phyloP scores from a whole-genome alignment of 2,329 filamentous ascomycete genomes.

The Fusarium sterilihyphosum region DNA sequence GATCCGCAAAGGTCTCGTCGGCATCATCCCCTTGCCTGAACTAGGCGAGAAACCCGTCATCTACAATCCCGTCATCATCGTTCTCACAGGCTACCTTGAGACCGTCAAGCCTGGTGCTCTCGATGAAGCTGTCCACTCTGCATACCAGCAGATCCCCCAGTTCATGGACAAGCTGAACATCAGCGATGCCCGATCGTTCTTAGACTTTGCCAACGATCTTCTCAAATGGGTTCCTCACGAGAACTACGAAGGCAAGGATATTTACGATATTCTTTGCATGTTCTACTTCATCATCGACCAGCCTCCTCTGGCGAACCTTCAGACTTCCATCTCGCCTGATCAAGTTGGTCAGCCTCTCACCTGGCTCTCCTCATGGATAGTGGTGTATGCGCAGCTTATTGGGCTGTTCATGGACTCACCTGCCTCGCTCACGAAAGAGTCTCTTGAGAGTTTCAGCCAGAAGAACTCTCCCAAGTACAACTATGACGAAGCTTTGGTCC shows the following conservation, averaged over 20 bases:
- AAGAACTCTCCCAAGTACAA: constrained; percentile 4
- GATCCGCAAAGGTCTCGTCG: background rate
- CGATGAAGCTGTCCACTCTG: background rate
- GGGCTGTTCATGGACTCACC: constrained; percentile 11
- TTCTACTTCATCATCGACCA: constrained; percentile 14
- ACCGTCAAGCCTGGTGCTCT: background rate
- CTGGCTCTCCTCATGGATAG: constrained; percentile 13
- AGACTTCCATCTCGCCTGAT: background rate
- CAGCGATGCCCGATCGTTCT: background rate
- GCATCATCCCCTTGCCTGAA: background rate
- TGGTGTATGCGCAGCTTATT: constrained; percentile 7
- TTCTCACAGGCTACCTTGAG: constrained; percentile 1
- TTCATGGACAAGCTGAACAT: constrained; percentile 17
- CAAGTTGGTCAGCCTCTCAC: background rate
- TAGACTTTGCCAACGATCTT: constrained; percentile 12
- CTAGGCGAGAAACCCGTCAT: background rate
- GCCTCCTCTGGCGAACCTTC: background rate
- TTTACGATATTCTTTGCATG: constrained; percentile 3
- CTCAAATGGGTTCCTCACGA: constrained; percentile 10
- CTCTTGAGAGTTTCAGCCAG: background rate
- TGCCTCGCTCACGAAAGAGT: background rate
- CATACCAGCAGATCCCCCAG: background rate
- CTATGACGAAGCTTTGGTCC: background rate
- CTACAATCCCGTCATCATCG: background rate
- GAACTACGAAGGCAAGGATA: background rate